Evolutionary conservation across 176 grass and related monocot genomes (phyloP), one percentile per base, ranked within the genome.

Genomic region (Tuctoria greenei): DNA sequence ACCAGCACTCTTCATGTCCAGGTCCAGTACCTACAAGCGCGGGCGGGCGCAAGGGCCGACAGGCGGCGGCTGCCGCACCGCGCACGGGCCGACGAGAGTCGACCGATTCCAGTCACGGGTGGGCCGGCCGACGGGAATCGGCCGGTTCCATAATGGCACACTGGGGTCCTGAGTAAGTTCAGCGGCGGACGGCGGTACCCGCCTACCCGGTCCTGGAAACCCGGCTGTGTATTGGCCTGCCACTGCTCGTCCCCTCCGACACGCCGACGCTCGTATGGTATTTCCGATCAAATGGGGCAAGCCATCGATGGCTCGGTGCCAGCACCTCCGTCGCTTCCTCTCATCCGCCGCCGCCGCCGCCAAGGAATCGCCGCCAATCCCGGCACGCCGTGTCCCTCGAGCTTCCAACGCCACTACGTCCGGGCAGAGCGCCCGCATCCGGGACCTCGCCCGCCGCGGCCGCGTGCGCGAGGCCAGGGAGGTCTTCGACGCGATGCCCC

Each of bases 401-500:
- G n/a, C 8, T 1, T 0, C 37, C 23, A 23, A 26, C 24, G 51
- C 72, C 31, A 49, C 72, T 23, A 49, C 21, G 42, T 37, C 74
- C 65, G 40, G 17, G 4, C 54, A 52, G 7, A 77, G 59, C 66
- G 77, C 78, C 66, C 76, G 51, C 12, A 77, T 89, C 51, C 72
- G 78, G 60, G 87, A 89, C 25, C 77, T 89, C 7, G 41, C 57
- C 39, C 73, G 74, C 8, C 68, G 78, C 23, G 86, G 81, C 40
- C 71, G 57, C 81, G 25, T 84, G 36, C 14, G 41, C 57, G 82
- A 81, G 66, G 82, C 86, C 13, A 57, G 86, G 66, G 77, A 85
- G 76, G 57, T 89, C 58, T 89, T 89, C 77, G 86, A 89, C 49
- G 56, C 64, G 17, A 61, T 81, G 76, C 82, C 82, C 26, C 81